Percentiles rank a stretch among this genome's conserved stretches.
phyloP scores from a whole-genome alignment of 345 rosid genomes.

The Lagerstroemia speciosa region DNA sequence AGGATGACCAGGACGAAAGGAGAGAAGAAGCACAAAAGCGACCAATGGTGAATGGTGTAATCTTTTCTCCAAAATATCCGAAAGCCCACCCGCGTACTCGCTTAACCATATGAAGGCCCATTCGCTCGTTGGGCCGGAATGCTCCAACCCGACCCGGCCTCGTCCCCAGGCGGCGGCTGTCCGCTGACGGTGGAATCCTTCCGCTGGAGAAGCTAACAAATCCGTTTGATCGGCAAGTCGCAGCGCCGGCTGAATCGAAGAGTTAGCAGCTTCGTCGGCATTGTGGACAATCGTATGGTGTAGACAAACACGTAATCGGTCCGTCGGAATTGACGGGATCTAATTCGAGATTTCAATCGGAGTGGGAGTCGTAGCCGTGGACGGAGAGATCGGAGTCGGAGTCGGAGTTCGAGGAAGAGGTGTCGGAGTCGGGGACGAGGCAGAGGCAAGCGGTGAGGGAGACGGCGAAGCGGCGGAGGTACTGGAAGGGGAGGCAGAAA shows the following conservation, averaged over 20 bases:
- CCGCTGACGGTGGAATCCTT: neutral
- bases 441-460: conserved; percentile 42
- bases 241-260: neutral
- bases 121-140: conserved; percentile 12
- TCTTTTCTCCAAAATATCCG: neutral
- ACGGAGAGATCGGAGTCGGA: conserved; percentile 4
- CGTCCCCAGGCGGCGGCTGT: neutral
- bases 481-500: conserved; percentile 51
- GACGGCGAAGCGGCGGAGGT: conserved; percentile 48
- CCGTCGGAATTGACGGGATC: no score
- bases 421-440: conserved; percentile 8
- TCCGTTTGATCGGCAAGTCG: neutral
- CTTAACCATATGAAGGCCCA: conserved; percentile 18
- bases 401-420: neutral
- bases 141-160: neutral
- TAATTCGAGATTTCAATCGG: conserved; percentile 2
- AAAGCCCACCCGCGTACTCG: no score
- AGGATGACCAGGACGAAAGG: no score
- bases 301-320: neutral
- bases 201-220: neutral
- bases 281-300: no score
- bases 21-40: no score
- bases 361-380: neutral
- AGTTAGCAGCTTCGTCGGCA: neutral
- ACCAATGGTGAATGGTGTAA: no score